Evolutionary conservation across 768 basidiomycete species (phyloP).

Genomic region (Boletus rubescentipes): DNA sequence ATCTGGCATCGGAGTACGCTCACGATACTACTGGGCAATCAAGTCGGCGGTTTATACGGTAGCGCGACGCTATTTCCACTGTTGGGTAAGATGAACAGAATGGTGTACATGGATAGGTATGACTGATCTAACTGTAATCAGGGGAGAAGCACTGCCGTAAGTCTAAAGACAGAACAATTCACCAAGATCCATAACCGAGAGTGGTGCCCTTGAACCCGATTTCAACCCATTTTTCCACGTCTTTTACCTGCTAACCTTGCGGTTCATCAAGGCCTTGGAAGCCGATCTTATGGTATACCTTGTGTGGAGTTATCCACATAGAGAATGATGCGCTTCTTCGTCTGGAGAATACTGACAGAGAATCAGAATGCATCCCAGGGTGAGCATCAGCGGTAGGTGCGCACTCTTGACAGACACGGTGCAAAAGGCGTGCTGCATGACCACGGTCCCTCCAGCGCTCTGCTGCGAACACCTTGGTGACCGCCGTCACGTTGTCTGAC

Average conservation of each 20-base stretch:
- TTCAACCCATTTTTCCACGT: constrained; percentile 21
- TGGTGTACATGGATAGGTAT: background rate
- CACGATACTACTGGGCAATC: no score
- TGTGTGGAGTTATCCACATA: constrained; percentile 52
- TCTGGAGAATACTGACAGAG: constrained; percentile 30
- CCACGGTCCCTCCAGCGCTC: constrained; percentile 49
- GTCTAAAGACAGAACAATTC: background rate
- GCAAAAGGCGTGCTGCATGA: constrained; percentile 61
- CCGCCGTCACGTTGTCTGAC: constrained; percentile 53
- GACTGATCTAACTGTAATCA: background rate
- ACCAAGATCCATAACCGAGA: constrained; percentile 17
- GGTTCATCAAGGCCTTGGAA: constrained; percentile 19
- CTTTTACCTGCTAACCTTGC: constrained; percentile 5
- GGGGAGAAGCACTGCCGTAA: no score
- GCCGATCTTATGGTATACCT: constrained; percentile 20
- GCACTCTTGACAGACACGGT: constrained; percentile 55
- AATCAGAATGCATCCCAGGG: constrained; percentile 1
- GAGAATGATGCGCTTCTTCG: constrained; percentile 43
- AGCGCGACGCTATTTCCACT: background rate
- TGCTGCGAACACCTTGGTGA: constrained; percentile 73
- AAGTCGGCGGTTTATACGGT: background rate
- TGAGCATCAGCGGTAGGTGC: constrained; percentile 19
- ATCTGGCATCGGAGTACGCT: no score
- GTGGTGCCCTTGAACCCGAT: constrained; percentile 14
- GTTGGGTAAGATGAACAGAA: background rate